Base-by-base conservation (phyloP, 805 yeast genomes). In the Phaffomyces thermotolerans region DNA sequence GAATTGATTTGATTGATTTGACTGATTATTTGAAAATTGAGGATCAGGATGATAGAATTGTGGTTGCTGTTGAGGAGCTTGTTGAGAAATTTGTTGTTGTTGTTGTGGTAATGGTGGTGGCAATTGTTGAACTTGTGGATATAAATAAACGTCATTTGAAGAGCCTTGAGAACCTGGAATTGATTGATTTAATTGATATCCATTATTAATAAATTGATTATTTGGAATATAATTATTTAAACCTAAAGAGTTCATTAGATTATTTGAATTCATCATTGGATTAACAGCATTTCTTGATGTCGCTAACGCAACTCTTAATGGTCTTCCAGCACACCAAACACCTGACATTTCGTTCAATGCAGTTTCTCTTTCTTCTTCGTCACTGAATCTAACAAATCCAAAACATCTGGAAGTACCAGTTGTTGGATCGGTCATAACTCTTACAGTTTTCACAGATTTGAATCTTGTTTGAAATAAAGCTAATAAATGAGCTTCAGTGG, bases 401-500 rank as follows among this genome's bases (percentile, higher is more conserved):
- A 84, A 84, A 54, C 93, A 82, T 51, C 91, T 68, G 3, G 88
- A 80, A 25, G 81, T 75, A 0, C 90, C 90, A 13, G 84, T 74
- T 6, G 84, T 74, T 3, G 93, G 93, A 57, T 84, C 91, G 0
- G 93, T 84, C 91, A 84, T 84, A 10, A 84, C 91, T 47, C 93
- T 67, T 7, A 84, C 93, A 2, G 93, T 84, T 53, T 82, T 83
- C 34, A 84, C 82, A 8, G 86, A 75, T 41, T 67, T 67, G 63
- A 75, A 84, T 45, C 72, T 72, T 36, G 76, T 73, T 59, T 84
- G 91, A 60, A 84, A 84, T 41, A 84, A 67, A 22, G 86, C 79
- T 39, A 84, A 63, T 45, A 84, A 63, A 59, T 84, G 90, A 6
- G 90, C 90, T 59, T 84, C 93, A 0, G 91, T 84, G 4, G 89